Evolutionary conservation across 768 basidiomycete species (phyloP).

Genomic region (Dendrothele bispora): DNA sequence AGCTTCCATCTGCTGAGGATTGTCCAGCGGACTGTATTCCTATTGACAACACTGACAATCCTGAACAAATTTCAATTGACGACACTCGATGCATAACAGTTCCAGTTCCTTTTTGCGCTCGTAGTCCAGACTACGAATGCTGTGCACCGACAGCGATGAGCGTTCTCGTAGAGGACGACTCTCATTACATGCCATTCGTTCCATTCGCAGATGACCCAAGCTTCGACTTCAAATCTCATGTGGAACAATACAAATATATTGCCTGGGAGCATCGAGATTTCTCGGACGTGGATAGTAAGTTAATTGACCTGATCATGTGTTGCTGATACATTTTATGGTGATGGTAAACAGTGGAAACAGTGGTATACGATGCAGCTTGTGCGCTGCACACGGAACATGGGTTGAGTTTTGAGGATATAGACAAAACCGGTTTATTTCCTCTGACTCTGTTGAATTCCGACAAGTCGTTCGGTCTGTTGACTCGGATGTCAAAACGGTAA

Average conservation of each 20-base stretch:
- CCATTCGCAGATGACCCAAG: conserved; percentile 61
- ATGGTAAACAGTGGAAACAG: conserved; percentile 41
- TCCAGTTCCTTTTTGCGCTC: too few species aligned
- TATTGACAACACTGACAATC: too few species aligned
- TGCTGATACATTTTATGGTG: not conserved
- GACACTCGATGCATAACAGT: too few species aligned
- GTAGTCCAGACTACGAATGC: too few species aligned
- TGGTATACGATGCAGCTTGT: conserved; percentile 48
- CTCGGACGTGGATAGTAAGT: conserved; percentile 43
- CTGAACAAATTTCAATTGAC: too few species aligned
- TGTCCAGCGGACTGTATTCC: too few species aligned
- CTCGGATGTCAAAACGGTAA: too few species aligned
- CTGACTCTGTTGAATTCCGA: conserved; percentile 28
- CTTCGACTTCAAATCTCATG: conserved; percentile 45
- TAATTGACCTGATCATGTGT: not conserved
- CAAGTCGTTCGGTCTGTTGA: too few species aligned
- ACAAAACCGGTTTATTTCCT: conserved; percentile 48
- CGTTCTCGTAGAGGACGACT: too few species aligned
- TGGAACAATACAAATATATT: conserved; percentile 39
- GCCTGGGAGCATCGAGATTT: conserved; percentile 45
- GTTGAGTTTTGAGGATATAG: conserved; percentile 45
- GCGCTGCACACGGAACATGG: conserved; percentile 37
- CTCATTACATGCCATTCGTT: conserved; percentile 55
- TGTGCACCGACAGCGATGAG: too few species aligned
- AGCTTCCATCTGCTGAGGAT: too few species aligned